phyloP scores from a whole-genome alignment of 768 basidiomycete genomes.

The Mycena kentingensis region DNA sequence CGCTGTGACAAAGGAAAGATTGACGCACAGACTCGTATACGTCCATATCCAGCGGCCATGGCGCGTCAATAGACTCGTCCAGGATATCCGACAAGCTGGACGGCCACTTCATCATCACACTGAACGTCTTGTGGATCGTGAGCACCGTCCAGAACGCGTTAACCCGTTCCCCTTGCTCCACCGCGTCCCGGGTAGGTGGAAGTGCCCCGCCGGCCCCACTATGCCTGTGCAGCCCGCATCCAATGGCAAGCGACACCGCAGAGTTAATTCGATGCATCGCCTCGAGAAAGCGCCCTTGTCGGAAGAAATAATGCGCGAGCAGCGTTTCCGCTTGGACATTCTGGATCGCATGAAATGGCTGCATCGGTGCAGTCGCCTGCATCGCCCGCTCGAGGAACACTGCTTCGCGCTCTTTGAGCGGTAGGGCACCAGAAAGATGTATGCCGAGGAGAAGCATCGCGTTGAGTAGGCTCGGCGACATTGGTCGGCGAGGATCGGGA shows the following conservation, averaged over 20 bases:
- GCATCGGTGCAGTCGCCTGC: constrained; percentile 23
- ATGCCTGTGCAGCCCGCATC: constrained; percentile 19
- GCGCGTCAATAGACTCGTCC: constrained; percentile 35
- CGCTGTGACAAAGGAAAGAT: neutral
- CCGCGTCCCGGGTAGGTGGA: constrained; percentile 27
- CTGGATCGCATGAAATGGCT: constrained; percentile 37
- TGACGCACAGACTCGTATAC: constrained; percentile 19
- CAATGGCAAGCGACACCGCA: constrained; percentile 23
- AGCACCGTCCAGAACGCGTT: constrained; percentile 42
- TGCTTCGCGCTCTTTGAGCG: constrained; percentile 28
- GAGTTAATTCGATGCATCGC: constrained; percentile 25
- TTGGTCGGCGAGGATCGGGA: constrained; percentile 18
- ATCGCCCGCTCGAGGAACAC: constrained; percentile 36
- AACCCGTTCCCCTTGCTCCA: constrained; percentile 40
- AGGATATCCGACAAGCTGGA: constrained; percentile 29
- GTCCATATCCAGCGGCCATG: constrained; percentile 39
- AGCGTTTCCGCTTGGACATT: constrained; percentile 45
- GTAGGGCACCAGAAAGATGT: constrained; percentile 26
- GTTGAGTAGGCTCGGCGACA: constrained; percentile 29
- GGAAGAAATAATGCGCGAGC: constrained; percentile 31
- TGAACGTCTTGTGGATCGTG: constrained; percentile 36
- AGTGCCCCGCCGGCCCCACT: constrained; percentile 6
- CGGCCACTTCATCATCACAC: constrained; percentile 31
- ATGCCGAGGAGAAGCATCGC: constrained; percentile 36
- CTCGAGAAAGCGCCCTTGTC: constrained; percentile 18